Base-by-base conservation (phyloP, 2,329 filamentous ascomycete genomes). In the Dissoconium aciculare region DNA sequence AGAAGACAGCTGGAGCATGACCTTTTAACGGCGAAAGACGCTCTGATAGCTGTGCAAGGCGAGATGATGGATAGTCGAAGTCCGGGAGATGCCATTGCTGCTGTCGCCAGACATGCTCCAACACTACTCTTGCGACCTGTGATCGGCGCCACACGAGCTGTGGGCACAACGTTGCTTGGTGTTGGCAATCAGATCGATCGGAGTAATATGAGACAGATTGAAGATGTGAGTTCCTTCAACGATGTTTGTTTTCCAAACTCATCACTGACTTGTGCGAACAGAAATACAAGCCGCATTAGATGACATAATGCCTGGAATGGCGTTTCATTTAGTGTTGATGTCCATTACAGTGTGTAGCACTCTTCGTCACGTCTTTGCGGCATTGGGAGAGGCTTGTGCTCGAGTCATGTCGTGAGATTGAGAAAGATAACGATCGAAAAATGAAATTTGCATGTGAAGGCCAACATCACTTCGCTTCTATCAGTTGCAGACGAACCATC, bases 101-200 rank as follows among this genome's bases (percentile, higher is more conserved):
- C 78, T 2, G 74, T 98, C 11, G 66, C 77, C 37, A 77, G 70
- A 53, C 72, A 81, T 44, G 84, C 85, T 16, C 89, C 89, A n/a
- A 94, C 85, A 0, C 82, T 95, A 12, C 78, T 98, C 30, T 71
- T 98, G 43, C 66, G 85, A 33, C 89, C 89, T 5, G 82, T 84
- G 3, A 83, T 95, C 46, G 91, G 87, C 1, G 82, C 84, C 5
- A 83, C 78, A 19, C 87, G 87, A 55, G 87, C 78, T 0, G 74
- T 93, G 29, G 82, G 84, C 5, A 81, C 91, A 60, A 83, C 87
- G 21, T 61, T 98, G 35, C 67, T 95, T 59, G 89, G 91, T 4
- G 87, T 85, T 10, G 91, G 83, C 0, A 98, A 98, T 54, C 74
- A 80, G 27, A 63, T 98, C 44, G 89, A 98, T 60, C 78, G 79